These are phyloP conservation scores for Colletotrichum gigasporum DNA, from an alignment of 2,329 filamentous ascomycete species.

Conservation along the genomic window DNA sequence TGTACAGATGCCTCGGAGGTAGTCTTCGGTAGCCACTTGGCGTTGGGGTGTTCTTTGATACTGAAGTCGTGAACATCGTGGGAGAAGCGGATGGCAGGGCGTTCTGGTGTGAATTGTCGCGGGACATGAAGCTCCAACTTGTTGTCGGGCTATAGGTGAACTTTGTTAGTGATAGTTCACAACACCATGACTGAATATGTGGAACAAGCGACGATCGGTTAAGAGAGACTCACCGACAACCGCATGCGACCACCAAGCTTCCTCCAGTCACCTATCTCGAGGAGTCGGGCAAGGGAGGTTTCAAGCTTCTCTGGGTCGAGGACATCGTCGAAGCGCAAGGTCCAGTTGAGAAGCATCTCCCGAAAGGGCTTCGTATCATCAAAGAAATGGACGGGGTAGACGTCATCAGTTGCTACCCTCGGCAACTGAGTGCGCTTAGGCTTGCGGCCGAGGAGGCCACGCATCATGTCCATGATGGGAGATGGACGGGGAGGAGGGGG, in stretches of 20 bases:
- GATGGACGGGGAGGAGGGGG: not conserved
- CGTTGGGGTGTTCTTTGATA: slow-evolving; percentile 53
- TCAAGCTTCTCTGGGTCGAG: slow-evolving; percentile 52
- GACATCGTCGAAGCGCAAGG: slow-evolving; percentile 55
- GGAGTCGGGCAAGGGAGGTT: slow-evolving; percentile 44
- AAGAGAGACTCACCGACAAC: slow-evolving; percentile 39
- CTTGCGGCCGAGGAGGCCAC: slow-evolving; percentile 5
- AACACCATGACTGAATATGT: not conserved
- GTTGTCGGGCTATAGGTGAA: slow-evolving; percentile 28
- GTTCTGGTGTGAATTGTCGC: slow-evolving; percentile 37
- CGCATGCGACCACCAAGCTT: slow-evolving; percentile 57
- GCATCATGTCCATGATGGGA: slow-evolving; percentile 11
- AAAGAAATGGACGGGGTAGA: slow-evolving; percentile 44
- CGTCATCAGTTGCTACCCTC: slow-evolving; percentile 34
- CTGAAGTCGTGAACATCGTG: slow-evolving; percentile 45
- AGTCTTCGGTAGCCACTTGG: slow-evolving; percentile 44
- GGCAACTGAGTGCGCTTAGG: slow-evolving; percentile 13
- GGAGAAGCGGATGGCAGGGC: slow-evolving; percentile 51
- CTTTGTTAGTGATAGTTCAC: not conserved
- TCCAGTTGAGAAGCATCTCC: slow-evolving; percentile 41
- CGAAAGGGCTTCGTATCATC: slow-evolving; percentile 40
- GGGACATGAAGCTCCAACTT: slow-evolving; percentile 46
- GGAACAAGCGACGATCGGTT: not conserved
- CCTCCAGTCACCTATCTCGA: slow-evolving; percentile 55
- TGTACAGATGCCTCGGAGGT: slow-evolving; percentile 34